phyloP scores from a whole-genome alignment of 202 grass and related monocot genomes.

The Setaria viridis region DNA sequence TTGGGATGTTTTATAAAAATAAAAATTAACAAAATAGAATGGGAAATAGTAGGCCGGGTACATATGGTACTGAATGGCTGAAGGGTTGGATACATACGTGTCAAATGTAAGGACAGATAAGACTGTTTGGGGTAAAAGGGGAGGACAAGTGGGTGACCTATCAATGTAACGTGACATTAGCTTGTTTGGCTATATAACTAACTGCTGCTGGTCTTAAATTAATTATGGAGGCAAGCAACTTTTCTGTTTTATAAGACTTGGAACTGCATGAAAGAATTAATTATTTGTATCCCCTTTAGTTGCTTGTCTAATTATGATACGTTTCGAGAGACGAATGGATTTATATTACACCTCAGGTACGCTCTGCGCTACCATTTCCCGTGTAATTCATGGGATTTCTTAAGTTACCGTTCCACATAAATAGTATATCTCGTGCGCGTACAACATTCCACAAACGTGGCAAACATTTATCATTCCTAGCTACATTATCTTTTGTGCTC shows the following conservation, averaged over 20 bases:
- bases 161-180: slow-evolving; percentile 31
- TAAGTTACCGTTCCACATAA: not conserved
- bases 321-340: not conserved
- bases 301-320: not conserved
- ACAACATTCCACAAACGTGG: not conserved
- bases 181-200: slow-evolving; percentile 19
- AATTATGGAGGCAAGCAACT: slow-evolving; percentile 1
- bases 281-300: not conserved
- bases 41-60: not conserved
- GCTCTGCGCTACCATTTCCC: not conserved
- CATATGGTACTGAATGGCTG: not conserved
- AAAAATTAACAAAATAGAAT: not conserved
- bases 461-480: not conserved
- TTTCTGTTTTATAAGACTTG: not conserved
- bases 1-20: not conserved
- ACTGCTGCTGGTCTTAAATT: slow-evolving; percentile 28
- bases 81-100: not conserved
- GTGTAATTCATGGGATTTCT: not conserved
- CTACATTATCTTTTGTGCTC: slow-evolving; percentile 1
- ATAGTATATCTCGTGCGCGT: not conserved
- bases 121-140: not conserved
- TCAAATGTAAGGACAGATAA: slow-evolving; percentile 30
- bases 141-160: slow-evolving; percentile 3
- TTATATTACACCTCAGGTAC: not conserved
- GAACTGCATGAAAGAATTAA: not conserved